These are phyloP conservation scores for Schizonepeta tenuifolia DNA, from an alignment of 257 asterid species.

Conservation along the genomic window DNA sequence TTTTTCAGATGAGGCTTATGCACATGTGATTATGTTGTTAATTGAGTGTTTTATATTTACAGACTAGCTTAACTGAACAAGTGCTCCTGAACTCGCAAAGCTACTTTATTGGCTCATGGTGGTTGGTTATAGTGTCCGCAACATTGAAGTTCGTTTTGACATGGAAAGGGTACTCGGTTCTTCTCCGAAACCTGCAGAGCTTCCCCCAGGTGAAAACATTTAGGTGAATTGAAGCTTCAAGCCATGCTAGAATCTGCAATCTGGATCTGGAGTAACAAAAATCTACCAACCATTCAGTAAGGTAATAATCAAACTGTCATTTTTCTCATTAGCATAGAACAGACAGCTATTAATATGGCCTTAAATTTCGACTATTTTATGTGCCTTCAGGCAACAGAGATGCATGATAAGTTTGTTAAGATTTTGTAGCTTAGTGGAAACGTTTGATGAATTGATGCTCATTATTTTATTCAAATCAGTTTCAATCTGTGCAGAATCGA, in stretches of 20 bases:
- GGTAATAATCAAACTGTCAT: constrained; percentile 26
- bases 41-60: constrained; percentile 33
- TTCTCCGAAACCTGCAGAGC: constrained; percentile 82
- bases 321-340: constrained; percentile 11
- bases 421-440: constrained; percentile 2
- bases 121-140: constrained; percentile 93
- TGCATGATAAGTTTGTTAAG: constrained; percentile 22
- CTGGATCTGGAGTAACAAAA: constrained; percentile 24
- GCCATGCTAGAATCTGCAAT: too few species aligned
- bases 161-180: constrained; percentile 96
- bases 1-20: background rate
- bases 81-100: constrained; percentile 89
- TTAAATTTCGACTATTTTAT: background rate
- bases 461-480: background rate
- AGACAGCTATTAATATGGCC: constrained; percentile 5
- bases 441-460: constrained; percentile 7
- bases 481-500: background rate
- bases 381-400: constrained; percentile 26
- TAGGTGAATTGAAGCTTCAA: constrained; percentile 45
- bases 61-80: constrained; percentile 93
- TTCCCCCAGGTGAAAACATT: constrained; percentile 91
- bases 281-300: constrained; percentile 22
- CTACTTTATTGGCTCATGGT: constrained; percentile 99
- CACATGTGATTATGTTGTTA: constrained; percentile 3
- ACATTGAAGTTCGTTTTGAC: constrained; percentile 95